phyloP scores from a whole-genome alignment of 2,329 filamentous ascomycete species.

The Hypoxylon sp. region DNA sequence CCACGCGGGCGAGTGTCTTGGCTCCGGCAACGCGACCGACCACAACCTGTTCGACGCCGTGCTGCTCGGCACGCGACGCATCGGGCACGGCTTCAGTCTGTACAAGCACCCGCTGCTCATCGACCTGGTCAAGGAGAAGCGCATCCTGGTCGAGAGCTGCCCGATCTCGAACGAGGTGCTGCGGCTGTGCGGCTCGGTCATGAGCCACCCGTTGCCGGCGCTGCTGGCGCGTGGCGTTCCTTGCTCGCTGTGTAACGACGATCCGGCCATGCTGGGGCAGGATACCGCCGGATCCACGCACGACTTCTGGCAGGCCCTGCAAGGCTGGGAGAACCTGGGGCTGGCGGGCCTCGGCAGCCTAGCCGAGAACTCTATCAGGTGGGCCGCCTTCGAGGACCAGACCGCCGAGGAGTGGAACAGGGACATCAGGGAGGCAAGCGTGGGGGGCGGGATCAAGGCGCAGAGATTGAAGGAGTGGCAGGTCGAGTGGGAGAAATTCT shows the following conservation, averaged over 20 bases:
- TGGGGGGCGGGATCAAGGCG: constrained; percentile 78
- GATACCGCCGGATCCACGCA: constrained; percentile 85
- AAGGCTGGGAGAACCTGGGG: constrained; percentile 92
- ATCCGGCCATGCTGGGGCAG: constrained; percentile 88
- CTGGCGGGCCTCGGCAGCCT: constrained; percentile 86
- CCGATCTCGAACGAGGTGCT: constrained; percentile 92
- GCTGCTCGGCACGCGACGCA: constrained; percentile 85
- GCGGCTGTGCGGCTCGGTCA: constrained; percentile 79
- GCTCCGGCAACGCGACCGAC: constrained; percentile 80
- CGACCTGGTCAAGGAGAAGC: constrained; percentile 88
- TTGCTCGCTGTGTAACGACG: constrained; percentile 89
- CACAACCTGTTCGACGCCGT: constrained; percentile 89
- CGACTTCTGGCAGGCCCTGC: constrained; percentile 93
- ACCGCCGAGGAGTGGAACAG: constrained; percentile 75
- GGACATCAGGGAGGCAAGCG: constrained; percentile 78
- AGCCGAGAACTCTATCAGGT: constrained; percentile 92
- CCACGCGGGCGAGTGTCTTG: constrained; percentile 90
- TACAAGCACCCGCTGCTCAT: constrained; percentile 92
- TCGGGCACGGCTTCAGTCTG: constrained; percentile 89
- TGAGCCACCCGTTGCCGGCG: constrained; percentile 83
- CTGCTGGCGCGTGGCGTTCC: constrained; percentile 86
- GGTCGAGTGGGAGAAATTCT: constrained; percentile 88
- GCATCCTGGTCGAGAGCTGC: constrained; percentile 89
- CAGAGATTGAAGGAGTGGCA: constrained; percentile 81
- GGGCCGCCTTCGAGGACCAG: constrained; percentile 89